Conservation (phyloP, 2,329 filamentous ascomycete genomes). For the Alternaria incomplexa region DNA sequence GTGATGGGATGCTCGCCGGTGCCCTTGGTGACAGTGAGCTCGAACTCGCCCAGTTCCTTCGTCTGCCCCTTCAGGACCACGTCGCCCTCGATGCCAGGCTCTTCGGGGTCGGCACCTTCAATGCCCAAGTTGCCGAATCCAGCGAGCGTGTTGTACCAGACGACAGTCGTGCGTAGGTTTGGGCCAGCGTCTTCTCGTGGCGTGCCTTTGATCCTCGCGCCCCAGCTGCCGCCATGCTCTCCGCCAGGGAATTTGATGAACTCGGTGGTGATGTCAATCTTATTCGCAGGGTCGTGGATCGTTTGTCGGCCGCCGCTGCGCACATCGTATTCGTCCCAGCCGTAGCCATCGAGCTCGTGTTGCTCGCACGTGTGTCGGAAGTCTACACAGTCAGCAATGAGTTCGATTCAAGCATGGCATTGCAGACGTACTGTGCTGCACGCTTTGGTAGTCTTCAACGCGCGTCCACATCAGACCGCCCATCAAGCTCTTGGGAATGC, state of each 20-base stretch:
- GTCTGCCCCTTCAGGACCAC: slow-evolving; percentile 76
- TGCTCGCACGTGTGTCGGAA: slow-evolving; percentile 97
- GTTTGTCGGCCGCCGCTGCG: slow-evolving; percentile 85
- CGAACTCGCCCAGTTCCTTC: slow-evolving; percentile 77
- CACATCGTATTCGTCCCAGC: slow-evolving; percentile 97
- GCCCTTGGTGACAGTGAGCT: slow-evolving; percentile 76
- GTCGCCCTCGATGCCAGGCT: slow-evolving; percentile 62
- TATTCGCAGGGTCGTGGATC: slow-evolving; percentile 88
- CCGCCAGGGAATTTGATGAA: slow-evolving; percentile 94
- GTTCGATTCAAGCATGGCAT: background rate
- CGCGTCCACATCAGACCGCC: slow-evolving; percentile 88
- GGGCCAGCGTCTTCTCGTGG: slow-evolving; percentile 71
- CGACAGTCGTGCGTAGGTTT: slow-evolving; percentile 74
- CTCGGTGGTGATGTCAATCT: slow-evolving; percentile 86
- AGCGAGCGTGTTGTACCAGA: slow-evolving; percentile 85
- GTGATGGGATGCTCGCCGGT: slow-evolving; percentile 64
- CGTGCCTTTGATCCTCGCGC: slow-evolving; percentile 81
- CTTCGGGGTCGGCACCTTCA: slow-evolving; percentile 55
- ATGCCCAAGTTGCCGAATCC: slow-evolving; percentile 72
- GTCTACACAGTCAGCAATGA: slow-evolving; percentile 57
- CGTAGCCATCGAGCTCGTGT: slow-evolving; percentile 92
- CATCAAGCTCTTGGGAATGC: slow-evolving; percentile 79
- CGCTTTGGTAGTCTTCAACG: slow-evolving; percentile 76
- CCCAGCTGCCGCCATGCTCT: slow-evolving; percentile 88
- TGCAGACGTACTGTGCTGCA: slow-evolving; percentile 72